These are phyloP conservation scores for Pyricularia sp. DNA, from an alignment of 2,329 filamentous ascomycete genomes.

Conservation along the genomic window DNA sequence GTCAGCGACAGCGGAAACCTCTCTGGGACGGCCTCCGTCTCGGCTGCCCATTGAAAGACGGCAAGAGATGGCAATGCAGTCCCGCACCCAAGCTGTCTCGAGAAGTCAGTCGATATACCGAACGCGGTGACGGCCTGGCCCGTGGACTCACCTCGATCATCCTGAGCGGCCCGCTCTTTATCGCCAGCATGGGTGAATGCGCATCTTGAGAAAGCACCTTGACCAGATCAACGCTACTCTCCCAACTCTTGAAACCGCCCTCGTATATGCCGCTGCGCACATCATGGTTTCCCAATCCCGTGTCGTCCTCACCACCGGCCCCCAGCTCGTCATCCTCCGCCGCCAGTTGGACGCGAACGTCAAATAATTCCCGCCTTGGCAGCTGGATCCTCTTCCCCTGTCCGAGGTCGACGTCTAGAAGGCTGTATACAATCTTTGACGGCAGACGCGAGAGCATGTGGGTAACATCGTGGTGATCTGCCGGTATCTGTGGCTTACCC, in stretches of 20 bases:
- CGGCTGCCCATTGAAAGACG: conserved; percentile 52
- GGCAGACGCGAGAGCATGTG: conserved; percentile 52
- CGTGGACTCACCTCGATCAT: conserved; percentile 43
- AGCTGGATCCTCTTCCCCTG: conserved; percentile 43
- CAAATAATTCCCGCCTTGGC: conserved; percentile 71
- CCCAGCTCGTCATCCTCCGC: conserved; percentile 45
- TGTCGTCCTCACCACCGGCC: conserved; percentile 24
- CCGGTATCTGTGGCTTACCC: conserved; percentile 49
- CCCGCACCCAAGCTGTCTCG: conserved; percentile 62
- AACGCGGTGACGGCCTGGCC: neutral
- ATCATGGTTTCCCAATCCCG: conserved; percentile 58
- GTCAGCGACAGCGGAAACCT: conserved; percentile 44
- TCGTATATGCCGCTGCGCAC: conserved; percentile 78
- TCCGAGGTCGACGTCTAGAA: conserved; percentile 51
- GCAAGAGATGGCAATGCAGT: conserved; percentile 65
- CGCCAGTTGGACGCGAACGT: conserved; percentile 74
- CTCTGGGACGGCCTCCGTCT: conserved; percentile 19
- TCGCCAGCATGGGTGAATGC: conserved; percentile 18
- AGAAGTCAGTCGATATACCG: neutral
- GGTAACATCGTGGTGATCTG: conserved; percentile 39
- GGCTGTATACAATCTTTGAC: conserved; percentile 63
- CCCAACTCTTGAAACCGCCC: conserved; percentile 85
- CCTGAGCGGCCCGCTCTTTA: conserved; percentile 26
- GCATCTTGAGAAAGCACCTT: conserved; percentile 47
- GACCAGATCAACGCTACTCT: conserved; percentile 73